phyloP scores from a whole-genome alignment of 1,284 basidiomycete genomes.

The Marasmius sp. region DNA sequence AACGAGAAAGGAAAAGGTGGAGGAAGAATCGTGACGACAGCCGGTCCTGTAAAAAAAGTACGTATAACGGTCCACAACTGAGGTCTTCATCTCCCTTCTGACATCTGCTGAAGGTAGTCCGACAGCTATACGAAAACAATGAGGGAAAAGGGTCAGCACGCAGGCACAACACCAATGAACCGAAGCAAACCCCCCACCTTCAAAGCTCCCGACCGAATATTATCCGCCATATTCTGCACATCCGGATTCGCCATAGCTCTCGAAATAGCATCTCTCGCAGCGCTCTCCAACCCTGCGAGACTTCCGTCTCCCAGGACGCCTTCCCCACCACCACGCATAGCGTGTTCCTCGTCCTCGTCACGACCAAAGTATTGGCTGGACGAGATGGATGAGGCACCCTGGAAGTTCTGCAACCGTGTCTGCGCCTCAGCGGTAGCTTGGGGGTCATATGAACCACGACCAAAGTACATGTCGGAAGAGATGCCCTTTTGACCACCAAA shows the following conservation, averaged over 20 bases:
- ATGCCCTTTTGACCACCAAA: constrained; percentile 94
- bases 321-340: constrained; percentile 36
- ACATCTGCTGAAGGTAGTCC: constrained; percentile 78
- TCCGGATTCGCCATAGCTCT: constrained; percentile 87
- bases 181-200: constrained; percentile 55
- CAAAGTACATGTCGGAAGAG: constrained; percentile 98
- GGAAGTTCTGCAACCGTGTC: constrained; percentile 80
- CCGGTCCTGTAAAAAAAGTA: not conserved
- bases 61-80: not conserved
- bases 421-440: constrained; percentile 75
- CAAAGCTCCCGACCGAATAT: constrained; percentile 78
- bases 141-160: constrained; percentile 6
- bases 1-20: too few relatives aligned
- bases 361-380: constrained; percentile 95
- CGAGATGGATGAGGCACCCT: constrained; percentile 92
- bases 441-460: constrained; percentile 87
- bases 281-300: constrained; percentile 72
- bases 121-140: constrained; percentile 52
- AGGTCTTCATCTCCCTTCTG: constrained; percentile 44
- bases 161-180: constrained; percentile 10
- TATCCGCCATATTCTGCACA: constrained; percentile 87
- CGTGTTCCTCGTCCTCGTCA: constrained; percentile 75
- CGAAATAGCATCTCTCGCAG: constrained; percentile 79
- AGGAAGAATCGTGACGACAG: too few relatives aligned
- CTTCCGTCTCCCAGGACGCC: constrained; percentile 67